Conservation (phyloP, 1,284 basidiomycete species). For the Gymnopus androsaceus region DNA sequence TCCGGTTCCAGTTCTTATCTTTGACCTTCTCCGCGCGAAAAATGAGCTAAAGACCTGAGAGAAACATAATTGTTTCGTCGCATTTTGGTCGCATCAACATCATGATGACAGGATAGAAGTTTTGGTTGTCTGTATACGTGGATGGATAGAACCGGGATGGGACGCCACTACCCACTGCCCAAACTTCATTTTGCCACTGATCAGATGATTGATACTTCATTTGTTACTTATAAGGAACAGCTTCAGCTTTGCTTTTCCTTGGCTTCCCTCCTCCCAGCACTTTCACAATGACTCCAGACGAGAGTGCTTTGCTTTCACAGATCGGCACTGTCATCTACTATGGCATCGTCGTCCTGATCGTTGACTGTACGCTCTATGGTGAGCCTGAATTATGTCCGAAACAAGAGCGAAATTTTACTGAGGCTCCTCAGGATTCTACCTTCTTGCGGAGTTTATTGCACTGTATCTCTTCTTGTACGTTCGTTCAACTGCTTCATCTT, state of each 20-base stretch:
- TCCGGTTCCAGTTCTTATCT: no score
- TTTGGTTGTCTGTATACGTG: no score
- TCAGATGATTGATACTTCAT: no score
- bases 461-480: constrained; percentile 7
- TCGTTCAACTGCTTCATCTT: background rate
- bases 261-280: background rate
- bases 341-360: constrained; percentile 5
- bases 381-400: background rate
- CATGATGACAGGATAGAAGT: no score
- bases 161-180: no score
- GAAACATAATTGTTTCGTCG: no score
- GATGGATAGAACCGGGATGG: no score
- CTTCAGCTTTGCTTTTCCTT: background rate
- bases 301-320: constrained; percentile 4
- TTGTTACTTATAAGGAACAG: no score
- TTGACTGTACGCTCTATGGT: constrained; percentile 6
- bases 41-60: no score
- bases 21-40: no score
- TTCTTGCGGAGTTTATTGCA: constrained; percentile 6
- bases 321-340: constrained; percentile 5
- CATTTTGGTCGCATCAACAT: no score
- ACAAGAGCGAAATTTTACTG: background rate
- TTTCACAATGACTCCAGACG: constrained; percentile 1
- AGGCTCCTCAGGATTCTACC: background rate
- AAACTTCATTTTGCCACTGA: no score